Evolutionary conservation across 257 asterid genomes (phyloP).

Genomic region (Anisodus acutangulus): DNA sequence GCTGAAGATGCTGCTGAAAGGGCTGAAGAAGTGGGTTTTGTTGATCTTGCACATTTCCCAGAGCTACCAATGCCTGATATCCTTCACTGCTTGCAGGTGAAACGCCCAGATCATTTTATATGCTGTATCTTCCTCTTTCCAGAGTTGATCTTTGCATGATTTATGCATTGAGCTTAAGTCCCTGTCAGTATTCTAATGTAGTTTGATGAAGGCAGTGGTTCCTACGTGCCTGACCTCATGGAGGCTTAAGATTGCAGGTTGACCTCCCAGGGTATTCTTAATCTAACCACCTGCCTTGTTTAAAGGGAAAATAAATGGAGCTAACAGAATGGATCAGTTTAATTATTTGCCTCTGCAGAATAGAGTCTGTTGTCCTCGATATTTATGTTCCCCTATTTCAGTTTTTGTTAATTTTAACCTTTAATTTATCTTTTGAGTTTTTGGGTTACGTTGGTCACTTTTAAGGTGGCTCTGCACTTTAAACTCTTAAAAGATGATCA

Average conservation of each 20-base stretch:
- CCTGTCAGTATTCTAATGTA: slow-evolving; percentile 4
- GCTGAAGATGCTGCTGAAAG: slow-evolving; percentile 75
- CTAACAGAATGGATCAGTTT: not conserved
- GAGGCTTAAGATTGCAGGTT: slow-evolving; percentile 9
- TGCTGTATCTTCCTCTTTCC: not conserved
- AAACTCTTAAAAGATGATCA: slow-evolving; percentile 2
- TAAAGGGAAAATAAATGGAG: not conserved
- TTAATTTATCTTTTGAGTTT: not conserved
- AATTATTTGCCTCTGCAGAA: slow-evolving; percentile 5
- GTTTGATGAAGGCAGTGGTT: slow-evolving; percentile 7
- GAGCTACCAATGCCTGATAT: slow-evolving; percentile 98
- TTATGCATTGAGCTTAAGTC: not conserved
- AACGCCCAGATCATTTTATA: not conserved
- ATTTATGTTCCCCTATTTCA: not conserved
- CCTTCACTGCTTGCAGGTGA: slow-evolving; percentile 89
- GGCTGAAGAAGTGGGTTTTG: slow-evolving; percentile 90
- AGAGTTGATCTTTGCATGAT: slow-evolving; percentile 3
- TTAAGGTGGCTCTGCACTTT: not conserved
- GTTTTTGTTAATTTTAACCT: not conserved
- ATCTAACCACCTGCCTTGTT: not conserved
- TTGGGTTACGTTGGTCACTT: not conserved
- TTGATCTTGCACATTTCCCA: slow-evolving; percentile 83
- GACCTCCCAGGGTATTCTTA: not conserved
- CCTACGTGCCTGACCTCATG: slow-evolving; percentile 1
- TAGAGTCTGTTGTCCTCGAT: not conserved